Evolutionary conservation across 768 basidiomycete species (phyloP).

Genomic region (Mycena amicta): DNA sequence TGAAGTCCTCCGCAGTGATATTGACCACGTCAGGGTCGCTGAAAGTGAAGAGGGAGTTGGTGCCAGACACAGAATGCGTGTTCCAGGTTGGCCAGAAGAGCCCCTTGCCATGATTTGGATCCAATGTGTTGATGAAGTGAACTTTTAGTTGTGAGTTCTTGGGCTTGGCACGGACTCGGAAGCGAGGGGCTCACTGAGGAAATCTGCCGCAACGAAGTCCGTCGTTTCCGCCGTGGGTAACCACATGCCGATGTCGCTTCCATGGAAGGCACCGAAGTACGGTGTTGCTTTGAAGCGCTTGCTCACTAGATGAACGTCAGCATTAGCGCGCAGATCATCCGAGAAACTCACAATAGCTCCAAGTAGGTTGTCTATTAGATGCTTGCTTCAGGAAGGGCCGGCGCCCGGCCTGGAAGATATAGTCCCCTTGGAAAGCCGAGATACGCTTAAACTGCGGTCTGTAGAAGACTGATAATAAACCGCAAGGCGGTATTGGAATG

Average conservation of each 20-base stretch:
- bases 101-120: constrained; percentile 25
- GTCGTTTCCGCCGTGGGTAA: constrained; percentile 2
- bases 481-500: too few relatives aligned
- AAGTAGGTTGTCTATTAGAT: constrained; percentile 33
- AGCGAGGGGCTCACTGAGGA: neutral
- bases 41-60: constrained; percentile 2
- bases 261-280: constrained; percentile 29
- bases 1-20: constrained; percentile 23
- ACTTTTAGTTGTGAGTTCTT: too few relatives aligned
- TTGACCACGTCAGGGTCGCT: constrained; percentile 7
- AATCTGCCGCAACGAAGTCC: neutral
- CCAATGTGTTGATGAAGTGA: constrained; percentile 13
- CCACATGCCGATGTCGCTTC: constrained; percentile 17
- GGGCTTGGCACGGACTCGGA: too few relatives aligned
- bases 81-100: constrained; percentile 22
- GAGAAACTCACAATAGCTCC: constrained; percentile 36
- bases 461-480: neutral
- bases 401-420: neutral
- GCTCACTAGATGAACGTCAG: too few relatives aligned
- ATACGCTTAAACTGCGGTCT: constrained; percentile 24
- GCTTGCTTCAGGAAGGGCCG: constrained; percentile 10
- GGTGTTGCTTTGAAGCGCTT: constrained; percentile 32
- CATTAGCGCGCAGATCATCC: too few relatives aligned
- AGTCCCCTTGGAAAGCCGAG: neutral
- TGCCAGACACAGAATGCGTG: neutral